Percentiles rank a stretch among this genome's conserved stretches.
Evolutionary conservation across 352 stramenopile species (phyloP).

Genomic region (Phytophthora agathidicida): DNA sequence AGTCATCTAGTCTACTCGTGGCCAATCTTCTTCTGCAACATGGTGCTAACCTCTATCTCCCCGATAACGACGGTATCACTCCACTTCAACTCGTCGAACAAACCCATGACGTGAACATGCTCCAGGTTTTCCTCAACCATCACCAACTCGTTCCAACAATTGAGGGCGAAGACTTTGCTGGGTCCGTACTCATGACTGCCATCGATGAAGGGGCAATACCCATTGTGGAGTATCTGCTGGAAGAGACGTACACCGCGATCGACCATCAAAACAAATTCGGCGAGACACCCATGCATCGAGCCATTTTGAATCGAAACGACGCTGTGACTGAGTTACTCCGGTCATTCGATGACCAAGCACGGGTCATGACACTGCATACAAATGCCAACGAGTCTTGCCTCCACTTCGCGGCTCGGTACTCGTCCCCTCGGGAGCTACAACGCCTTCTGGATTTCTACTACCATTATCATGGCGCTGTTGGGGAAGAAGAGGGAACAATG

Average conservation of each 20-base stretch:
- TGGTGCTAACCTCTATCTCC: slow-evolving; percentile 13
- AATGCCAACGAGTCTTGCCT: slow-evolving; percentile 9
- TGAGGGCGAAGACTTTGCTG: slow-evolving; percentile 21
- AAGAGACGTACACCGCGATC: slow-evolving; percentile 14
- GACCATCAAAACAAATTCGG: slow-evolving; percentile 3
- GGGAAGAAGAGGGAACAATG: not conserved
- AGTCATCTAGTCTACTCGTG: slow-evolving; percentile 20
- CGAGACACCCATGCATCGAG: slow-evolving; percentile 25
- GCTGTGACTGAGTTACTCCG: slow-evolving; percentile 7
- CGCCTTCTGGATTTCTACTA: slow-evolving; percentile 10
- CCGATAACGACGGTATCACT: slow-evolving; percentile 8
- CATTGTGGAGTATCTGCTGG: slow-evolving; percentile 20
- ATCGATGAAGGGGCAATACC: slow-evolving; percentile 9
- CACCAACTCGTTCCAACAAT: slow-evolving; percentile 15
- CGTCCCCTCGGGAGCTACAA: slow-evolving; percentile 2
- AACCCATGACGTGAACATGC: slow-evolving; percentile 11
- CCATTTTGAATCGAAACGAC: not conserved
- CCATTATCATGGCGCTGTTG: not conserved
- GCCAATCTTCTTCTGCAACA: slow-evolving; percentile 18
- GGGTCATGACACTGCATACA: not conserved
- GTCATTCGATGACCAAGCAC: slow-evolving; percentile 4
- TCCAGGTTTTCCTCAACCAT: slow-evolving; percentile 34
- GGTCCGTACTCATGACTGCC: slow-evolving; percentile 9
- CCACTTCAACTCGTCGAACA: slow-evolving; percentile 9
- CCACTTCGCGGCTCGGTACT: slow-evolving; percentile 27